Conservation (phyloP, 2,329 filamentous ascomycete species). For the Cordyceps cicadae region DNA sequence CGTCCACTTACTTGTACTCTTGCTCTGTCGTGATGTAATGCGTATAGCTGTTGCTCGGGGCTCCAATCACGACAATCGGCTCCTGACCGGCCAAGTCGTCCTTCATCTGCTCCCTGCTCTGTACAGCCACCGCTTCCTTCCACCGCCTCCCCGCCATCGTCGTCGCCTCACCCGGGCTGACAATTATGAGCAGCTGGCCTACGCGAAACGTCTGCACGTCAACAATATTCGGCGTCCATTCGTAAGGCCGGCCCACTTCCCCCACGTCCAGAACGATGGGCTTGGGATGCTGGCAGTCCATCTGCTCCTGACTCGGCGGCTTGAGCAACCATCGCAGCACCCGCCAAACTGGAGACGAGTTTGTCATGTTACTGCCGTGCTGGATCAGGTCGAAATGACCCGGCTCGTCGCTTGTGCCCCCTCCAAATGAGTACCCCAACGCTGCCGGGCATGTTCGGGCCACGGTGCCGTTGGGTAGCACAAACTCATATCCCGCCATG, state of each 20-base stretch:
- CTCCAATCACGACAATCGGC: conserved; percentile 71
- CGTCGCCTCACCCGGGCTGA: conserved; percentile 78
- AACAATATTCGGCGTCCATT: conserved; percentile 80
- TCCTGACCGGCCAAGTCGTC: conserved; percentile 33
- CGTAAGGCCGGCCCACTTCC: conserved; percentile 64
- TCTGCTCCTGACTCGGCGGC: conserved; percentile 59
- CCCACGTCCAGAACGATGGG: conserved; percentile 82
- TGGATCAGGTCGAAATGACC: conserved; percentile 88
- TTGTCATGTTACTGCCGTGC: conserved; percentile 61
- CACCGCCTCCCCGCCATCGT: conserved; percentile 89
- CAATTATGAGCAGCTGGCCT: conserved; percentile 74
- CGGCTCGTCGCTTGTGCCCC: conserved; percentile 81
- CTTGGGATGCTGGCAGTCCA: conserved; percentile 70
- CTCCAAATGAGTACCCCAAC: conserved; percentile 82
- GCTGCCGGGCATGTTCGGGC: conserved; percentile 76
- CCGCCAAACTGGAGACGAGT: conserved; percentile 68
- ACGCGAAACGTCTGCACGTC: conserved; percentile 80
- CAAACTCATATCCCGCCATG: conserved; percentile 65
- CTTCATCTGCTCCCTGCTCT: conserved; percentile 35
- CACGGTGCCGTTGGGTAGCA: conserved; percentile 59
- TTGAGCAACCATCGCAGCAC: conserved; percentile 64
- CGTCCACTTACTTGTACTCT: conserved; percentile 38
- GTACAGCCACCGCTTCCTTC: conserved; percentile 58
- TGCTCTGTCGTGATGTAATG: conserved; percentile 69
- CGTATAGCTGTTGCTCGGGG: conserved; percentile 80